Evolutionary conservation across 225 moss, liverwort and hornwort genomes (phyloP), one percentile per base, ranked within the genome.

Genomic region (Sphagnum contortum): DNA sequence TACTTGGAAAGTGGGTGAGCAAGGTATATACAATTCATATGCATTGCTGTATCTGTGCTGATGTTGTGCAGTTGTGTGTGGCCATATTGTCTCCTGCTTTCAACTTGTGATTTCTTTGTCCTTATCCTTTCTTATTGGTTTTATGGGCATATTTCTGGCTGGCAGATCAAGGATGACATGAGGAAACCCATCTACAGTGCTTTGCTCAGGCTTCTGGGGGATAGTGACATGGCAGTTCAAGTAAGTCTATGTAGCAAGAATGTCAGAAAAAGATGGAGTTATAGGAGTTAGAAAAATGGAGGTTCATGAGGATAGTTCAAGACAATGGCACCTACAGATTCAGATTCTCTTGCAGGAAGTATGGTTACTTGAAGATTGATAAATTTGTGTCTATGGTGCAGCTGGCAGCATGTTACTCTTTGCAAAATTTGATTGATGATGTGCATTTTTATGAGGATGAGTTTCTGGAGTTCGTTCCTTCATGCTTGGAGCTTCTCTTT

Each of bases 1-100:
- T 98, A 52, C 68, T 98, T 44, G 98, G 98, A 55, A 90, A 98
- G 83, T 98, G 98, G 98, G 98, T 98, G 65, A 98, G 93, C 82
- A 96, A 96, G 92, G 96, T 96, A 69, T 48, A 46, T 56, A 13
- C 54, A 57, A 6, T 44, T 12, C 53, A 3, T 52, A 3, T 11
- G n/a, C 29, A 1, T 29, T 29, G 29, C 29, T 0, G 29, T 29
- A 29, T 29, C 29, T 29, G 29, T 29, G 29, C 29, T 0, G 29
- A 29, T 29, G 29, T 29, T 29, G 29, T 29, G 29, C 29, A 29
- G 8, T 51, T 7, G 5, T n/a, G 49, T 64, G 12, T 64, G 46
- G 47, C 60, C 29, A 47, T 14, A 4, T 61, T 4, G 10, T 47
- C 60, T 61, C 60, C 60, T 52, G 52, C 9, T 9, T 52, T 52